These are phyloP conservation scores for Suillus variegatus DNA, from an alignment of 768 basidiomycete species.

Conservation along the genomic window DNA sequence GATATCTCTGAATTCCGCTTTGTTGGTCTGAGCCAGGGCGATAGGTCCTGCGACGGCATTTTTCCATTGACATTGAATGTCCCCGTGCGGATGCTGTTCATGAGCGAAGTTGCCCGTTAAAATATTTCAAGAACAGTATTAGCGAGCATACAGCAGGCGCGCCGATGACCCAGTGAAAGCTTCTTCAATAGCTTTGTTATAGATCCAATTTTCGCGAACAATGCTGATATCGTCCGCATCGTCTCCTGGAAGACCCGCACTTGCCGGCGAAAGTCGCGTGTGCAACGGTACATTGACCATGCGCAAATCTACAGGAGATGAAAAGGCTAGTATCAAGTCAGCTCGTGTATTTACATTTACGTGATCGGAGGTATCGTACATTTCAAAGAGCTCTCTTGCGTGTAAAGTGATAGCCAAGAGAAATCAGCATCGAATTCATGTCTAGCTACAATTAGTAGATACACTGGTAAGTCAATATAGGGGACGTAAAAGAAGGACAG, in stretches of 20 bases:
- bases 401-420: constrained; percentile 3
- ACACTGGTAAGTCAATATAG: neutral
- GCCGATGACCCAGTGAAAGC: constrained; percentile 23
- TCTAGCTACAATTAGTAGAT: constrained; percentile 1
- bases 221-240: constrained; percentile 58
- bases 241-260: constrained; percentile 63
- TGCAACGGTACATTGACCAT: constrained; percentile 47
- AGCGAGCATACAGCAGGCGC: constrained; percentile 22
- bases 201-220: constrained; percentile 69
- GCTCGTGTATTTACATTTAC: neutral
- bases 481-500: constrained; percentile 2
- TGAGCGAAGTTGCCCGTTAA: constrained; percentile 5
- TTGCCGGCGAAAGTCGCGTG: constrained; percentile 55
- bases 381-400: neutral
- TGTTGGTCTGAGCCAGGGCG: constrained; percentile 54
- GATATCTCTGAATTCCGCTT: constrained; percentile 4
- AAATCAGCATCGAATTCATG: neutral
- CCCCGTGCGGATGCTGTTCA: constrained; percentile 61
- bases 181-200: constrained; percentile 40
- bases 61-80: constrained; percentile 88
- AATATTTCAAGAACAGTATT: neutral
- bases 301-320: constrained; percentile 49
- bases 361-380: neutral
- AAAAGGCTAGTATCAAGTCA: constrained; percentile 2
- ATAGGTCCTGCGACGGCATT: constrained; percentile 69